A percentile compares a stretch with the other conserved stretches of the same genome.
These are phyloP conservation scores for Saccharomycopsis malanga DNA, from an alignment of 805 yeast genomes.

Conservation along the genomic window DNA sequence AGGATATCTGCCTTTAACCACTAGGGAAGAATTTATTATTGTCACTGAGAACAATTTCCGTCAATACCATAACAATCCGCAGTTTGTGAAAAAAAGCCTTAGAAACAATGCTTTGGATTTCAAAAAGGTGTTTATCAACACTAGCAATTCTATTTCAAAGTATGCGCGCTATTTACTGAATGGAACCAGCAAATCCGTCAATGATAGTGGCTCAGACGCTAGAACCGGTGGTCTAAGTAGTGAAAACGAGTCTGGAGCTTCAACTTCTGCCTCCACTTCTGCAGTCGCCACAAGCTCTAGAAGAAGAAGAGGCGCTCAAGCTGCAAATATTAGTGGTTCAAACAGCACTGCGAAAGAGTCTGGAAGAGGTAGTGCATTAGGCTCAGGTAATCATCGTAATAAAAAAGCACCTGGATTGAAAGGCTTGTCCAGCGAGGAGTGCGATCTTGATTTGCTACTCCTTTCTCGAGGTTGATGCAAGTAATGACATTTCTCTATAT, in stretches of 20 bases:
- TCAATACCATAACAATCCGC: slow-evolving; percentile 23
- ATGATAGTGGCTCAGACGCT: slow-evolving; percentile 18
- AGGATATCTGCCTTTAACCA: slow-evolving; percentile 29
- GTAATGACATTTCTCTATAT: too few relatives aligned
- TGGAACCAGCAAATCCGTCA: slow-evolving; percentile 5
- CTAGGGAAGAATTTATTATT: slow-evolving; percentile 29
- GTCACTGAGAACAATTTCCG: slow-evolving; percentile 28
- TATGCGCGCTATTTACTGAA: background rate
- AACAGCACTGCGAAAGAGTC: background rate
- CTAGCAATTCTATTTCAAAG: slow-evolving; percentile 3
- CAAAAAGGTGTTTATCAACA: slow-evolving; percentile 3
- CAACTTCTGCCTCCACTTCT: background rate
- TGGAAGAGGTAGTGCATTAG: background rate
- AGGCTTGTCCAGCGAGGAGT: slow-evolving; percentile 16
- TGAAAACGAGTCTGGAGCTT: slow-evolving; percentile 15
- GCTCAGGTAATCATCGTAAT: background rate
- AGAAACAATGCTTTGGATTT: slow-evolving; percentile 14
- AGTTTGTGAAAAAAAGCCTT: slow-evolving; percentile 23
- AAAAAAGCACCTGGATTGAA: slow-evolving; percentile 13
- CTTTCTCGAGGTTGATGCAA: too few relatives aligned
- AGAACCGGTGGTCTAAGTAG: slow-evolving; percentile 7
- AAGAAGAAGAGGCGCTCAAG: slow-evolving; percentile 3
- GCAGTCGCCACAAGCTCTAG: slow-evolving; percentile 1
- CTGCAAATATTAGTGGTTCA: background rate
- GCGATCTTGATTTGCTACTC: slow-evolving; percentile 13